Conservation (phyloP, 305 asterid species). For the Striga hermonthica region DNA sequence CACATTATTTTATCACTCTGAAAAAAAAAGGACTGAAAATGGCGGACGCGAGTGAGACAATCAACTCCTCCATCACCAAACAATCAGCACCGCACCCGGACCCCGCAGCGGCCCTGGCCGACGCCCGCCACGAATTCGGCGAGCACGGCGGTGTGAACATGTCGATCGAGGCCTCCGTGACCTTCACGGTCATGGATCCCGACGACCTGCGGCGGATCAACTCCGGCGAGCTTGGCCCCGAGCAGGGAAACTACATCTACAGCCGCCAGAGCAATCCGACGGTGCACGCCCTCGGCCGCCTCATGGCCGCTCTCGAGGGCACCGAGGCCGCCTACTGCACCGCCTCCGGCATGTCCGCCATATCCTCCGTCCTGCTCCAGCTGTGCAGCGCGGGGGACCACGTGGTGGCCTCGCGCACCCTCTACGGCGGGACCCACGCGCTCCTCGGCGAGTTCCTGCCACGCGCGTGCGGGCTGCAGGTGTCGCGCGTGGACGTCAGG, state of each 20-base stretch:
- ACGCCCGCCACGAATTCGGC: conserved; percentile 93
- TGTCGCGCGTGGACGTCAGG: conserved; percentile 74
- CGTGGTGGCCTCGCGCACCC: conserved; percentile 71
- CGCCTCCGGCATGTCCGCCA: conserved; percentile 94
- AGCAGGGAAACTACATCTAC: conserved; percentile 76
- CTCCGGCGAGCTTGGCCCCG: conserved; percentile 87
- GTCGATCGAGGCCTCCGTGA: conserved; percentile 98
- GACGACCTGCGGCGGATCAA: conserved; percentile 90
- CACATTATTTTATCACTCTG: too few relatives aligned
- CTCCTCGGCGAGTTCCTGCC: conserved; percentile 73
- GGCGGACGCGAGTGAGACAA: neutral
- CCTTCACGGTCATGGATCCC: conserved; percentile 96
- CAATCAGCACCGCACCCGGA: conserved; percentile 29
- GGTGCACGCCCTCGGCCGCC: conserved; percentile 81
- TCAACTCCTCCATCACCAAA: too few relatives aligned
- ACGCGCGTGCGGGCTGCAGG: conserved; percentile 70
- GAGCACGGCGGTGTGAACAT: conserved; percentile 98
- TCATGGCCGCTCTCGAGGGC: conserved; percentile 88
- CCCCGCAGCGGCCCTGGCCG: conserved; percentile 77
- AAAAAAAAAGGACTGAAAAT: neutral
- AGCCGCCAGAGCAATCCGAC: conserved; percentile 98
- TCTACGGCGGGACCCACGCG: conserved; percentile 93
- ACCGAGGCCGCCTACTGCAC: conserved; percentile 98
- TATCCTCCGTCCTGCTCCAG: conserved; percentile 78
- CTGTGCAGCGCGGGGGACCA: conserved; percentile 87